These are phyloP conservation scores for Linnemannia schmuckeri DNA, from an alignment of 192 early-diverging fungal species.

Conservation along the genomic window DNA sequence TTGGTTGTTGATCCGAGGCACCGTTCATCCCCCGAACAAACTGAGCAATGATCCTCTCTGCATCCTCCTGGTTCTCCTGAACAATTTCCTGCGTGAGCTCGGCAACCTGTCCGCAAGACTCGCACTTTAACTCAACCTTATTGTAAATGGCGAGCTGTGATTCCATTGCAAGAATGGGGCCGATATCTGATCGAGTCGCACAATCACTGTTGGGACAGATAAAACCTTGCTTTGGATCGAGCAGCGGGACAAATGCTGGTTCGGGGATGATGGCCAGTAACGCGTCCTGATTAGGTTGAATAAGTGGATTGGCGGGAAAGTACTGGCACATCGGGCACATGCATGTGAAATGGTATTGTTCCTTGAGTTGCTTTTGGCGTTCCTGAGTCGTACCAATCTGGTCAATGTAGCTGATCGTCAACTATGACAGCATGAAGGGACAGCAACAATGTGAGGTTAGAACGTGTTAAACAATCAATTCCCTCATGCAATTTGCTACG, in stretches of 20 bases:
- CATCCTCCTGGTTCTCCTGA: conserved; percentile 33
- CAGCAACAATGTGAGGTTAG: not conserved
- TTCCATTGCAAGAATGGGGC: conserved; percentile 21
- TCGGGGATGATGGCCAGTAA: conserved; percentile 1
- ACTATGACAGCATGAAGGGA: not conserved
- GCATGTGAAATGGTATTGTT: conserved; percentile 47
- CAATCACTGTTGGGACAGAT: conserved; percentile 31
- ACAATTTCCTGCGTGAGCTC: conserved; percentile 44
- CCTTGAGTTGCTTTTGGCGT: conserved; percentile 39
- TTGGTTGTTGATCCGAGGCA: not conserved
- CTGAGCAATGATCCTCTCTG: conserved; percentile 9
- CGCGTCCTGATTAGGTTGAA: conserved; percentile 1
- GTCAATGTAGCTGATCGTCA: conserved; percentile 56
- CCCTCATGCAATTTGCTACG: not conserved
- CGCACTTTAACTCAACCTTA: conserved; percentile 30
- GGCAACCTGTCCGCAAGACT: not conserved
- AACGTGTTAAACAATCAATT: not conserved
- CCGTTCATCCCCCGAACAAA: conserved; percentile 48
- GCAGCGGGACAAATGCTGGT: not conserved
- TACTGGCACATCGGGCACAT: conserved; percentile 36
- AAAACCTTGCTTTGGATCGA: conserved; percentile 44
- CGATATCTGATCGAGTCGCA: not conserved
- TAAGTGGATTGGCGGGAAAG: conserved; percentile 35
- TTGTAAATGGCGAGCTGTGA: conserved; percentile 43
- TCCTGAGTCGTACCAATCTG: conserved; percentile 36